Evolutionary conservation across 1,139 yeast genomes (phyloP).

Genomic region (Saccharomycopsis phalli): DNA sequence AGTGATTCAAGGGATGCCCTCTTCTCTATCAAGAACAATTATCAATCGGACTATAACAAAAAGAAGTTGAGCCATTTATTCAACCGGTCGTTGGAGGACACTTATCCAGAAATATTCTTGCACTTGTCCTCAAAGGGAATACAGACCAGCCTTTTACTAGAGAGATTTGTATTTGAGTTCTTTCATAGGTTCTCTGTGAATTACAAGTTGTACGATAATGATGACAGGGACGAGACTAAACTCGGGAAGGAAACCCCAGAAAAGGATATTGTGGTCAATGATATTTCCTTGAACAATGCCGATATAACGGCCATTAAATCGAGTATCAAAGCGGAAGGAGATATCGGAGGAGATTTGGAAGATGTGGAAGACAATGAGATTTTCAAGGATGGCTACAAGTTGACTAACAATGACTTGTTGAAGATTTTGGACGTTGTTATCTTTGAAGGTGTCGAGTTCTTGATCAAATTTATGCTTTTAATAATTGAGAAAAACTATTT

Average conservation of each 20-base stretch:
- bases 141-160: slow-evolving; percentile 14
- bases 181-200: slow-evolving; percentile 17
- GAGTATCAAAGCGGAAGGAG: slow-evolving; percentile 5
- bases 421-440: slow-evolving; percentile 18
- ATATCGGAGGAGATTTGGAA: slow-evolving; percentile 5
- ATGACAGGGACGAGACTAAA: slow-evolving; percentile 14
- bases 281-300: slow-evolving; percentile 5
- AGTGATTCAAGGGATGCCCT: slow-evolving; percentile 5
- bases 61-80: slow-evolving; percentile 18
- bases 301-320: slow-evolving; percentile 13
- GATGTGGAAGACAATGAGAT: slow-evolving; percentile 7
- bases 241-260: slow-evolving; percentile 5
- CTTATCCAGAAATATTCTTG: slow-evolving; percentile 19
- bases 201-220: slow-evolving; percentile 13
- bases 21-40: slow-evolving; percentile 12
- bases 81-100: slow-evolving; percentile 19
- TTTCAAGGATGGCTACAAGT: slow-evolving; percentile 15
- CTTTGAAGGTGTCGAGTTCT: slow-evolving; percentile 20
- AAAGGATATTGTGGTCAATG: slow-evolving; percentile 6
- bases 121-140: slow-evolving; percentile 19
- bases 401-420: slow-evolving; percentile 12
- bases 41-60: slow-evolving; percentile 16
- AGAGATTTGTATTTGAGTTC: slow-evolving; percentile 18
- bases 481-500: slow-evolving; percentile 20
- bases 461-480: slow-evolving; percentile 18